Evolutionary conservation across 2,329 filamentous ascomycete genomes (phyloP).

Genomic region (Colletotrichum brevisporum): DNA sequence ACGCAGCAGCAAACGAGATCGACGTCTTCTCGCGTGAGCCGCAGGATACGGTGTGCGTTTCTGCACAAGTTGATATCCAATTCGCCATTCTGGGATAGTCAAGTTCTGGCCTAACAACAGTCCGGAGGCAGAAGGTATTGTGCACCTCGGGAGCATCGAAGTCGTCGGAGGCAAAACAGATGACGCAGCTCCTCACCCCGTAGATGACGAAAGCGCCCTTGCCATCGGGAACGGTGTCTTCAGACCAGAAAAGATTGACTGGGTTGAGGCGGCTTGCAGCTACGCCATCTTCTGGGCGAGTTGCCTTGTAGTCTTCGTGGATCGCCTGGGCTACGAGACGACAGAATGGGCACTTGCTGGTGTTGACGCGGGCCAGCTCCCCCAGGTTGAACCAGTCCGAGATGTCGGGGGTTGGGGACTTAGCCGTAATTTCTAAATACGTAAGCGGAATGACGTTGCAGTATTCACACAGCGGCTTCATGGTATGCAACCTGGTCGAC

Average conservation of each 20-base stretch:
- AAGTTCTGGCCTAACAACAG: background rate
- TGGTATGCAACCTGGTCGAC: background rate
- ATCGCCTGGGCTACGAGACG: background rate
- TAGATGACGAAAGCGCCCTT: conserved; percentile 1
- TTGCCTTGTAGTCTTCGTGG: background rate
- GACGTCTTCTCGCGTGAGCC: background rate
- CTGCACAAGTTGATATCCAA: background rate
- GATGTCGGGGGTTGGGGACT: background rate
- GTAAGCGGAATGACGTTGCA: background rate
- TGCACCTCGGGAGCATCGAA: background rate
- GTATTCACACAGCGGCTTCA: background rate
- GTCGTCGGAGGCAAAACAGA: background rate
- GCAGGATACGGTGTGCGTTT: background rate
- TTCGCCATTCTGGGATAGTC: background rate
- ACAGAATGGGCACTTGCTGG: conserved; percentile 5
- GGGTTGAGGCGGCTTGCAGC: background rate
- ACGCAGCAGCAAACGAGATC: background rate
- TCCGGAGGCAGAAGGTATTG: background rate
- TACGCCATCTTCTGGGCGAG: background rate
- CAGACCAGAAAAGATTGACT: background rate
- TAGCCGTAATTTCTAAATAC: too few relatives aligned
- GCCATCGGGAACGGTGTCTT: background rate
- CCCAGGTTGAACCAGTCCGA: background rate
- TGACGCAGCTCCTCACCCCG: background rate
- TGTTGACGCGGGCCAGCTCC: background rate